Conservation (phyloP, 2,329 filamentous ascomycete species). For the Fusarium lyarnte region DNA sequence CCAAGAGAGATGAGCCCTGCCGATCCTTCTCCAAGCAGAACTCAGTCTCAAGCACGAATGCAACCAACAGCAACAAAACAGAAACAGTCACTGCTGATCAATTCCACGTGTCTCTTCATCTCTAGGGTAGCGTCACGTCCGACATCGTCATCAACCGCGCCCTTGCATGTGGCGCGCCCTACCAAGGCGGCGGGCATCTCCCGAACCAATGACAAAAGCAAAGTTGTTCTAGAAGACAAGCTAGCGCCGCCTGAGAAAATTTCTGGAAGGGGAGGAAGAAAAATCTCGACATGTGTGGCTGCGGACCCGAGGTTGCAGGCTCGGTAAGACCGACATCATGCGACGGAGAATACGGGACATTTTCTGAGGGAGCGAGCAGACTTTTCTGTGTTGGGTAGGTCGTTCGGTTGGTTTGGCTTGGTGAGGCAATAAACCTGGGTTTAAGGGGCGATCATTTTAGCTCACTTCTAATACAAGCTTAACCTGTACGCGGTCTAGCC, state of each 20-base stretch:
- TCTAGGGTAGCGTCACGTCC: not conserved
- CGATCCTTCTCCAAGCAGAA: not conserved
- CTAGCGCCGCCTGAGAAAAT: conserved; percentile 10
- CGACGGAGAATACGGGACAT: not conserved
- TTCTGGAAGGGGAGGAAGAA: not conserved
- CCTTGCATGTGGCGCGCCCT: not conserved
- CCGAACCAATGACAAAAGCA: not conserved
- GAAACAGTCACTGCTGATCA: not conserved
- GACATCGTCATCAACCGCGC: not conserved
- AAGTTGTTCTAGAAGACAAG: conserved; percentile 14
- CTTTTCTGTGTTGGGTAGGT: conserved; percentile 22
- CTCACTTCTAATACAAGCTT: conserved; percentile 2
- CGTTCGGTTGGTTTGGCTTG: not conserved
- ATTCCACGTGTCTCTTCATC: not conserved
- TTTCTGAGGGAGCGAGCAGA: not conserved
- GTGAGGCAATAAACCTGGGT: not conserved
- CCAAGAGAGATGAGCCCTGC: not conserved
- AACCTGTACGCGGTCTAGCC: conserved; percentile 2
- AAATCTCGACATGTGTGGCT: not conserved
- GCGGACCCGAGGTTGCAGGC: conserved; percentile 25
- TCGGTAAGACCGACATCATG: conserved; percentile 25
- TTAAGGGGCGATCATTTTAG: conserved; percentile 25
- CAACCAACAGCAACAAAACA: not conserved
- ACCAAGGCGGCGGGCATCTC: not conserved
- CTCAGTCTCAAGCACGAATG: not conserved